These are phyloP conservation scores for Lactifluus volemus DNA, from an alignment of 768 basidiomycete genomes.

Conservation along the genomic window DNA sequence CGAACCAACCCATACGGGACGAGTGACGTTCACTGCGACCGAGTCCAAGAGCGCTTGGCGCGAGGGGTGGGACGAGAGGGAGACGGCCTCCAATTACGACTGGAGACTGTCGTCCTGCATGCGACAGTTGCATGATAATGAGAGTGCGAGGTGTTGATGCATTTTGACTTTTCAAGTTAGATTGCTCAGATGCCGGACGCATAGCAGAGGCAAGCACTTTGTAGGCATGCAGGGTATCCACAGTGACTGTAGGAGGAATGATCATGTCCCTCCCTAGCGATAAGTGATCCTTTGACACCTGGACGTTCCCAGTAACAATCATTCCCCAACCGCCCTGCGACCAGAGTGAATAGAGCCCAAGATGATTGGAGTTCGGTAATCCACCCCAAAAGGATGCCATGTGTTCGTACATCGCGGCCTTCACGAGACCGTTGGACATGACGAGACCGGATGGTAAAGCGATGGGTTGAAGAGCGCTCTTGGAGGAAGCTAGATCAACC, in stretches of 20 bases:
- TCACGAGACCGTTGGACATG: slow-evolving; percentile 17
- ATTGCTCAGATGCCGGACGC: slow-evolving; percentile 27
- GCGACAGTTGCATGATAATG: slow-evolving; percentile 72
- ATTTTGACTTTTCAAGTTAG: not conserved
- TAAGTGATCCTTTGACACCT: slow-evolving; percentile 55
- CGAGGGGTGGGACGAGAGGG: slow-evolving; percentile 52
- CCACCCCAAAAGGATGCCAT: slow-evolving; percentile 58
- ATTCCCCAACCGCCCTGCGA: slow-evolving; percentile 76
- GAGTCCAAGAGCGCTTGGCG: slow-evolving; percentile 57
- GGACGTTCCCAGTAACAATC: slow-evolving; percentile 80
- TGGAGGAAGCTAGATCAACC: not conserved
- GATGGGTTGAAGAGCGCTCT: slow-evolving; percentile 4
- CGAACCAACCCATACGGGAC: slow-evolving; percentile 23
- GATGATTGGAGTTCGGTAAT: slow-evolving; percentile 57
- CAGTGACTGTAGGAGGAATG: slow-evolving; percentile 39
- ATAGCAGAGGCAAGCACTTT: slow-evolving; percentile 41
- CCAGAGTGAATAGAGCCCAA: slow-evolving; percentile 67
- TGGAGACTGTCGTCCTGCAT: slow-evolving; percentile 75
- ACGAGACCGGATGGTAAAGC: slow-evolving; percentile 12
- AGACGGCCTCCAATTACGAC: slow-evolving; percentile 62
- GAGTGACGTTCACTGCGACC: slow-evolving; percentile 23
- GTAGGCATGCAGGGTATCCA: slow-evolving; percentile 43
- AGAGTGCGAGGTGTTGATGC: slow-evolving; percentile 5
- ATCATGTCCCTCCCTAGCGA: slow-evolving; percentile 64
- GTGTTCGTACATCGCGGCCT: slow-evolving; percentile 93